phyloP scores from a whole-genome alignment of 257 asterid species.

The Lycium ferocissimum region DNA sequence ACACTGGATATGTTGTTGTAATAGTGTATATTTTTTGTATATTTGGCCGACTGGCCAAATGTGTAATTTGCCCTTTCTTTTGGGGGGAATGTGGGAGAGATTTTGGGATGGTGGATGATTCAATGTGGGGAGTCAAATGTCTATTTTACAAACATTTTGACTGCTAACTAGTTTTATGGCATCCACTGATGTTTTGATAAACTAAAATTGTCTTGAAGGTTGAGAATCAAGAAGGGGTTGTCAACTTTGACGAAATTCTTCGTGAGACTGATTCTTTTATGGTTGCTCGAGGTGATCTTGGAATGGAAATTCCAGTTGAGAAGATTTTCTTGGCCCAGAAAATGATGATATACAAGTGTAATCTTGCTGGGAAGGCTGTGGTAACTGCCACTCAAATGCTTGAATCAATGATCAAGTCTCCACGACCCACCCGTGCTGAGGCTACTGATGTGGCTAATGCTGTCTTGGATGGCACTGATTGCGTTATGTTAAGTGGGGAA shows the following conservation, averaged over 20 bases:
- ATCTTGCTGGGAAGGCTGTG: conserved; percentile 82
- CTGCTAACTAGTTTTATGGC: neutral
- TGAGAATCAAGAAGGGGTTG: conserved; percentile 89
- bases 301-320: conserved; percentile 94
- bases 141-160: neutral
- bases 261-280: conserved; percentile 85
- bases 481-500: conserved; percentile 93
- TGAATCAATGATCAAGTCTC: conserved; percentile 93
- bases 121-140: neutral
- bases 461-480: conserved; percentile 86
- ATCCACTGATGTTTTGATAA: conserved; percentile 25
- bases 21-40: too few species aligned
- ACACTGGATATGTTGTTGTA: too few species aligned
- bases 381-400: conserved; percentile 97
- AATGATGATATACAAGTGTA: conserved; percentile 92
- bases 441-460: conserved; percentile 95
- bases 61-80: too few species aligned
- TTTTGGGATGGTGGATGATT: neutral
- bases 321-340: conserved; percentile 91
- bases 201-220: conserved; percentile 51
- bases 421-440: conserved; percentile 94
- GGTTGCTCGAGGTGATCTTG: conserved; percentile 96
- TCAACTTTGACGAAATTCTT: conserved; percentile 86
- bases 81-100: neutral
- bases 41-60: too few species aligned